Conservation (phyloP, 805 yeast species). For the Saccharomyces kudriavzevii region DNA sequence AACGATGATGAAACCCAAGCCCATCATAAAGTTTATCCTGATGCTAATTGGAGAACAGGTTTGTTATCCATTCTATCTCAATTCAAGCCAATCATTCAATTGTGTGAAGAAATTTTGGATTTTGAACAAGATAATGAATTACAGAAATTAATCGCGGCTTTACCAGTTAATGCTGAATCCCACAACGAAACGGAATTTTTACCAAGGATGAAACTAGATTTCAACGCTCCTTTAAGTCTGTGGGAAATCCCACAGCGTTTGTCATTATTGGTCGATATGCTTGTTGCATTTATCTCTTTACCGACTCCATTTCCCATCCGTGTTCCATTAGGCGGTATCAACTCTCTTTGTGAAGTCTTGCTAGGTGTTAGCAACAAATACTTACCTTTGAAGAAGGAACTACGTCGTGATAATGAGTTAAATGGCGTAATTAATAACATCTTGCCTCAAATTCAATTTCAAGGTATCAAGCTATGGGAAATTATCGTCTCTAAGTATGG, state of each 20-base stretch:
- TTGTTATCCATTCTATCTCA: conserved; percentile 44
- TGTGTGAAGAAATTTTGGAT: conserved; percentile 54
- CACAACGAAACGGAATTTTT: conserved; percentile 29
- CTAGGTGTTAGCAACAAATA: conserved; percentile 48
- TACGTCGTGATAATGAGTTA: conserved; percentile 45
- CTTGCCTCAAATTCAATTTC: conserved; percentile 37
- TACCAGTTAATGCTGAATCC: conserved; percentile 29
- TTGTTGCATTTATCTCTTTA: conserved; percentile 40
- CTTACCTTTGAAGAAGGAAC: conserved; percentile 47
- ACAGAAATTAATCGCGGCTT: conserved; percentile 31
- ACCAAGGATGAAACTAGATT: conserved; percentile 48
- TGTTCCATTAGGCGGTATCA: conserved; percentile 55
- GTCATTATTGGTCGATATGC: conserved; percentile 36
- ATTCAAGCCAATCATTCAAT: conserved; percentile 43
- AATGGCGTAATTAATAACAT: conserved; percentile 38
- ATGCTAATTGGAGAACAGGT: conserved; percentile 41
- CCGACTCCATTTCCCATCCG: conserved; percentile 49
- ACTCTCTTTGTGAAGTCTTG: conserved; percentile 46
- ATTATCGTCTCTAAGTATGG: conserved; percentile 23
- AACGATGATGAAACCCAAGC: conserved; percentile 24
- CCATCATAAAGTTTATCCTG: conserved; percentile 31
- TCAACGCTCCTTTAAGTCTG: conserved; percentile 46
- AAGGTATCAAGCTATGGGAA: conserved; percentile 39
- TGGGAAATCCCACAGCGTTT: conserved; percentile 46
- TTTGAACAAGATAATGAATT: conserved; percentile 49